Evolutionary conservation across 345 rosid species (phyloP).

Genomic region (Excoecaria cochinchinensis): DNA sequence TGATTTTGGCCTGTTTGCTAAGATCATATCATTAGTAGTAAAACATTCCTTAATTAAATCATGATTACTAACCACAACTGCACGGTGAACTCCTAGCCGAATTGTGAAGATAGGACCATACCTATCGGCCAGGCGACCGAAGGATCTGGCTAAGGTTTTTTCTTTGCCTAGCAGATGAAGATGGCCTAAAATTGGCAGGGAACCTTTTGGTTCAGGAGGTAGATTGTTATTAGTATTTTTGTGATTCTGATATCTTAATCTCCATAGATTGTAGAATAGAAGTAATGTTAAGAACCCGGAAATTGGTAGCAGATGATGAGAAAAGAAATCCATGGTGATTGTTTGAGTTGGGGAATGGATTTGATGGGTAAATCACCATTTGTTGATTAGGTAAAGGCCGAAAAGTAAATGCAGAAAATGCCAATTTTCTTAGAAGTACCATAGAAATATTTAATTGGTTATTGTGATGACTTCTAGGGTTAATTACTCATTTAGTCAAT

Average conservation of each 20-base stretch:
- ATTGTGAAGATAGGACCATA: conserved; percentile 30
- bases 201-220: conserved; percentile 22
- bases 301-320: conserved; percentile 5
- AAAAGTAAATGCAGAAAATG: too few relatives aligned
- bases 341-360: background rate
- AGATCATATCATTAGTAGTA: conserved; percentile 16
- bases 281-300: conserved; percentile 5
- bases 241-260: background rate
- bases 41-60: conserved; percentile 25
- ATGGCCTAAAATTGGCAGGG: conserved; percentile 26
- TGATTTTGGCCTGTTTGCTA: conserved; percentile 25
- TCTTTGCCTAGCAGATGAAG: conserved; percentile 18
- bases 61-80: conserved; percentile 15
- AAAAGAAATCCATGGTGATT: background rate
- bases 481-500: too few relatives aligned
- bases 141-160: conserved; percentile 28
- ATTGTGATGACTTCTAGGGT: background rate
- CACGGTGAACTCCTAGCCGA: conserved; percentile 19
- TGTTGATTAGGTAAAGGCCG: too few relatives aligned
- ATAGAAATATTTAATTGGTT: background rate
- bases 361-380: background rate
- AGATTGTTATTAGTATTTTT: background rate
- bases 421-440: background rate
- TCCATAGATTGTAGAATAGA: conserved; percentile 6
- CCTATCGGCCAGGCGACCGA: conserved; percentile 23